These are phyloP conservation scores for Cyclotella kingstonii DNA, from an alignment of 108 stramenopile species.

Conservation along the genomic window DNA sequence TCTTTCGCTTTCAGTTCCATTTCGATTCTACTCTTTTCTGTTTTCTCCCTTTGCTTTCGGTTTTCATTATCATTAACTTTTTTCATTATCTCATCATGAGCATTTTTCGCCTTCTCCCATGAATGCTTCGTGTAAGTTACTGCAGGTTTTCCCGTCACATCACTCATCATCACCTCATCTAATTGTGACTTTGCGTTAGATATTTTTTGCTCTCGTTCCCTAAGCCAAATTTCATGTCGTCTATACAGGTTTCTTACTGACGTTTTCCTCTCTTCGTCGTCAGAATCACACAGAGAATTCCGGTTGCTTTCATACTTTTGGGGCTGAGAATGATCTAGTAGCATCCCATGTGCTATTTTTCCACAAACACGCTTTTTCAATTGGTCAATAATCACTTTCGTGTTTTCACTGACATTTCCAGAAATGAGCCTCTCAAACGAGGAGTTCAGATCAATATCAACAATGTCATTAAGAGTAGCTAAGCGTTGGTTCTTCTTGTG, in stretches of 20 bases:
- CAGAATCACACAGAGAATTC: background rate
- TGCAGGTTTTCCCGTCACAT: slow-evolving; percentile 26
- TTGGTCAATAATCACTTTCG: slow-evolving; percentile 21
- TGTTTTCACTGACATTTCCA: slow-evolving; percentile 14
- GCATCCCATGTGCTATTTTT: slow-evolving; percentile 8
- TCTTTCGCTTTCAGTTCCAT: slow-evolving; percentile 15
- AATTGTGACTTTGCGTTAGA: slow-evolving; percentile 13
- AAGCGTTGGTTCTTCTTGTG: slow-evolving; percentile 18
- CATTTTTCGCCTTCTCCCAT: slow-evolving; percentile 31
- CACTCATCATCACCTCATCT: slow-evolving; percentile 23
- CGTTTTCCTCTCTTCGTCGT: background rate
- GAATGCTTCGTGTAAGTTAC: slow-evolving; percentile 18
- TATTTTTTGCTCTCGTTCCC: slow-evolving; percentile 26
- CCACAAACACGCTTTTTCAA: slow-evolving; percentile 22
- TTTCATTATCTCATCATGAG: slow-evolving; percentile 29
- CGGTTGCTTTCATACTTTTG: background rate
- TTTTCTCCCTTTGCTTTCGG: slow-evolving; percentile 13
- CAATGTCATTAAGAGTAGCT: slow-evolving; percentile 37
- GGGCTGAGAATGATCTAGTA: slow-evolving; percentile 8
- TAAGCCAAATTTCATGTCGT: slow-evolving; percentile 31
- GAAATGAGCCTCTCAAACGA: slow-evolving; percentile 21
- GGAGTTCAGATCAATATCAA: slow-evolving; percentile 31
- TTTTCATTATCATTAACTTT: slow-evolving; percentile 17
- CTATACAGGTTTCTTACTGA: slow-evolving; percentile 6
- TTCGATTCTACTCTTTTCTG: slow-evolving; percentile 13